Percentiles rank a stretch among this genome's conserved stretches.
Evolutionary conservation across 78 protist genomes (phyloP).

Genomic region (Polysphondylium violaceum): DNA sequence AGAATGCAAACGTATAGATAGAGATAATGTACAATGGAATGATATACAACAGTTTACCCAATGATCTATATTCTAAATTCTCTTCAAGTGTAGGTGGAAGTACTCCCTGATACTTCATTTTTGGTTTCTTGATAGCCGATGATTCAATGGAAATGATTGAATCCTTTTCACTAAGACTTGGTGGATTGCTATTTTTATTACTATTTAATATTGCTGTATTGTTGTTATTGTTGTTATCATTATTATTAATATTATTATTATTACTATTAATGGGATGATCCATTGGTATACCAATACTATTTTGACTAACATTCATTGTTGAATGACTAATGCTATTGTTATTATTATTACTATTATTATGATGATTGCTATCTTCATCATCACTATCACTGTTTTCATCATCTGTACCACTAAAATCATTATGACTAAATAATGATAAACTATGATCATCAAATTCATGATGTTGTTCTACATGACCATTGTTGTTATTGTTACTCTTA

Average conservation of each 20-base stretch:
- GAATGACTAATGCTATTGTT: neutral
- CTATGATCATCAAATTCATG: no score
- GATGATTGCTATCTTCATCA: neutral
- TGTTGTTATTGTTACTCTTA: no score
- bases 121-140: neutral
- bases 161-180: neutral
- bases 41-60: conserved; percentile 61
- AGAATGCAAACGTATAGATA: conserved; percentile 20
- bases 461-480: neutral
- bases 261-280: neutral
- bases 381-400: neutral
- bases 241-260: neutral
- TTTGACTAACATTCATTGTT: neutral
- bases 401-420: neutral
- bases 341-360: neutral
- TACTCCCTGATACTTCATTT: neutral
- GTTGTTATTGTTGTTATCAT: neutral
- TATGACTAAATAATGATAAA: neutral
- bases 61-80: conserved; percentile 67
- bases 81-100: neutral
- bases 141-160: no score
- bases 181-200: neutral
- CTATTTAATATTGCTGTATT: neutral
- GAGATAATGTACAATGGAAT: conserved; percentile 19
- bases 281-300: neutral